Percentiles rank a stretch among this genome's conserved stretches.
These are phyloP conservation scores for Cymbopogon flexuosus DNA, from an alignment of 202 grass and related monocot species.

Conservation along the genomic window DNA sequence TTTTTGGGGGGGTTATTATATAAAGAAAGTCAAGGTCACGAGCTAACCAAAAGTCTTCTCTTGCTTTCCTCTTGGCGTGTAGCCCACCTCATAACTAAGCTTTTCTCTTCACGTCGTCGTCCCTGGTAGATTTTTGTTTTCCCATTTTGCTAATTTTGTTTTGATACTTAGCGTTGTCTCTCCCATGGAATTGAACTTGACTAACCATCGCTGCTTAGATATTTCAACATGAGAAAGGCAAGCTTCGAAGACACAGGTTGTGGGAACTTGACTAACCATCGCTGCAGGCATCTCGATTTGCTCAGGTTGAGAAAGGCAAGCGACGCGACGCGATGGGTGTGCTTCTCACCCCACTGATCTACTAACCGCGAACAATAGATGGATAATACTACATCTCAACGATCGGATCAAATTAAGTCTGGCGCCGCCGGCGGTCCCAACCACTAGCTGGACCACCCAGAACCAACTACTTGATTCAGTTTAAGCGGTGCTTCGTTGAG, in stretches of 20 bases:
- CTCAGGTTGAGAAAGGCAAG: too few species aligned
- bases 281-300: too few species aligned
- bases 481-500: slow-evolving; percentile 1
- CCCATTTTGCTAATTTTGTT: neutral
- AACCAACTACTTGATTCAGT: slow-evolving; percentile 14
- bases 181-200: too few species aligned
- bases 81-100: neutral
- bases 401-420: neutral
- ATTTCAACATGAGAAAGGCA: too few species aligned
- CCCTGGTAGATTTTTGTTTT: slow-evolving; percentile 12
- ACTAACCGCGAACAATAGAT: neutral
- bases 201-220: too few species aligned
- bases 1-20: too few species aligned
- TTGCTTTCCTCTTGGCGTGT: neutral
- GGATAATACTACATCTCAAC: neutral
- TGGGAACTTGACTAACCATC: too few species aligned
- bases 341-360: neutral
- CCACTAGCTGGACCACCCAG: slow-evolving; percentile 17
- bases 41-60: neutral
- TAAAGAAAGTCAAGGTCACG: slow-evolving; percentile 20
- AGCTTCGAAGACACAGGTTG: neutral
- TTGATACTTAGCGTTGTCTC: neutral
- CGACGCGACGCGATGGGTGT: too few species aligned
- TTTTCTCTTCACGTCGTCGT: neutral
- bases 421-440: neutral